Base-by-base conservation (phyloP, 352 stramenopile genomes). In the Phytophthora sp. region DNA sequence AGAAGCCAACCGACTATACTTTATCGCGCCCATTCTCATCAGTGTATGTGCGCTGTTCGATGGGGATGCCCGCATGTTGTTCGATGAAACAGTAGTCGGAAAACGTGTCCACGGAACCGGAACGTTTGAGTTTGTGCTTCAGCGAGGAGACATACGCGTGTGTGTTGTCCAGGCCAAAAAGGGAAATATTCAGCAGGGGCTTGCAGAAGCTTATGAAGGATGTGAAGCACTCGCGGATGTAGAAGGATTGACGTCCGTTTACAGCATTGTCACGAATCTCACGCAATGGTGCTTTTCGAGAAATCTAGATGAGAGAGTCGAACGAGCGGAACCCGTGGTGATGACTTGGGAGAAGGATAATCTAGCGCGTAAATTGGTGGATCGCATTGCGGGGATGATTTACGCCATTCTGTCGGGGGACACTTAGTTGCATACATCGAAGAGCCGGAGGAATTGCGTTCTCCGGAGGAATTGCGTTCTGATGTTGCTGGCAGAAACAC, bases 191-290 rank as follows among this genome's bases (percentile, higher is more conserved):
- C 32, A 55, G 17, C 65, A 74, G 27, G 54, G 59, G 20, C 50
- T 74, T 49, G 66, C 54, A 17, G 48, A 70, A 54, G 60, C 66
- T 37, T 70, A 69, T 21, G 41, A 69, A 34, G 65, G 65, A 53
- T 44, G 52, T 12, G 65, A 69, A 69, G 58, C 42, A 53, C 53
- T 73, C 28, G n/a, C 58, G 39, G 65, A 73, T 62, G 58, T 73
- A 21, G 45, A 69, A 62, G 64, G 64, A 52, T 32, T 74, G 59
- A 28, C 64, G 31, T 44, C 54, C 37, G 39, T 69, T 9, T 66
- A 66, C 65, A 69, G 43, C 53, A 54, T 69, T 53, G 65, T 74
- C 58, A 74, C 65, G 53, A 74, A 60, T 43, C 69, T 62, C 30
- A 30, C 49, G 38, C 52, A 69, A 55, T 69, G 64, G 58, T 42